A percentile compares a stretch with the other conserved stretches of the same genome.
phyloP scores from a whole-genome alignment of 2,329 filamentous ascomycete genomes.

The Knoxdaviesia proteae region DNA sequence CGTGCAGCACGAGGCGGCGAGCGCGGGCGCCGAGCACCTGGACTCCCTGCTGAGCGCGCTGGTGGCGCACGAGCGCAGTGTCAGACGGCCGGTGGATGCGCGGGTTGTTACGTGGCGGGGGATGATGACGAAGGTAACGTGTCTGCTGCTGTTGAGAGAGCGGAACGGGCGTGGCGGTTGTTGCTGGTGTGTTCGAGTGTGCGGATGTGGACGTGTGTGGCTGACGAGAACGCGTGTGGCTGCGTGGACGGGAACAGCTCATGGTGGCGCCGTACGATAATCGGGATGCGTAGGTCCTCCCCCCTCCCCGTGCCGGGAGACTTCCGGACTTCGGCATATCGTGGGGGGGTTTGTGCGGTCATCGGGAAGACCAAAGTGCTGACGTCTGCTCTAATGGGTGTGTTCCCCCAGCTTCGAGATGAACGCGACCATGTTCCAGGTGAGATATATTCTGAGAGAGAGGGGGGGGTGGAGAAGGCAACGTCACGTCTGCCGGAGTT shows the following conservation, averaged over 20 bases:
- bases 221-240: constrained; percentile 1
- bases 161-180: background rate
- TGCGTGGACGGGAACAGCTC: constrained; percentile 32
- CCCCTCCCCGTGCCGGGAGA: background rate
- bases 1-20: constrained; percentile 57
- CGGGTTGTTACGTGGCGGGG: constrained; percentile 85
- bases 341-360: too few relatives aligned
- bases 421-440: constrained; percentile 84
- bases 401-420: constrained; percentile 54
- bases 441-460: constrained; percentile 23
- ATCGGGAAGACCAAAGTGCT: too few relatives aligned
- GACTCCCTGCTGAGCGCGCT: constrained; percentile 66
- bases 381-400: background rate
- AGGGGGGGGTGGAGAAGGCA: too few relatives aligned
- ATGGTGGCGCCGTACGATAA: constrained; percentile 68
- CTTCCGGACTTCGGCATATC: too few relatives aligned
- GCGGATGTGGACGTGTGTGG: background rate
- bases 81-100: constrained; percentile 45
- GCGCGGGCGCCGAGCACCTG: constrained; percentile 54
- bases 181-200: background rate
- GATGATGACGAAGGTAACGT: constrained; percentile 84
- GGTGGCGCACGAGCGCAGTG: constrained; percentile 47
- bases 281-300: constrained; percentile 43
- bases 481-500: too few relatives aligned
- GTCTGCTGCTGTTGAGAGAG: background rate